phyloP scores from a whole-genome alignment of 2,329 filamentous ascomycete genomes.

The Coniochaeta sp. region DNA sequence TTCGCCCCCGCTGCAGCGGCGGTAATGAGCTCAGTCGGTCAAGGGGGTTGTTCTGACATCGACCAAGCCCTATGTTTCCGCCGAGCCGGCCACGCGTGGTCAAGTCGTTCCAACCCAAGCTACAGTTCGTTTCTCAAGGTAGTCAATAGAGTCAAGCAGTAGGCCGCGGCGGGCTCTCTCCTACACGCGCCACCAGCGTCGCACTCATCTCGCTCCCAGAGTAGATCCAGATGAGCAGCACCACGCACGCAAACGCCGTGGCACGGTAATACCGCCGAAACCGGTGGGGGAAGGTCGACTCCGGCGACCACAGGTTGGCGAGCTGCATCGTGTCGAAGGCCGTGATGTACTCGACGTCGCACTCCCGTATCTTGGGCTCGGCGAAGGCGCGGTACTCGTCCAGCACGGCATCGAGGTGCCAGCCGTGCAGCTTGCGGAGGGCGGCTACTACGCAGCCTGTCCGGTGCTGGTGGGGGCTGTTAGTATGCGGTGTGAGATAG shows the following conservation, averaged over 20 bases:
- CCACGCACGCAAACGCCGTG: constrained; percentile 33
- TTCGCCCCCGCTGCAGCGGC: no score
- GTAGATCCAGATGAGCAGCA: constrained; percentile 35
- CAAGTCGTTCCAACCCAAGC: no score
- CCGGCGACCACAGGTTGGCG: constrained; percentile 19
- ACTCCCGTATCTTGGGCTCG: constrained; percentile 51
- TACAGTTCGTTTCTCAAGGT: constrained; percentile 9
- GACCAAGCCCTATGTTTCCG: no score
- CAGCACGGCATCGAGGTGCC: constrained; percentile 55
- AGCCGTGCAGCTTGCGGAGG: constrained; percentile 66
- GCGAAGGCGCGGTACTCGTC: constrained; percentile 68
- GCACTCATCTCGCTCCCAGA: constrained; percentile 24
- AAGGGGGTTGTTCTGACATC: no score
- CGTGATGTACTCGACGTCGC: constrained; percentile 52
- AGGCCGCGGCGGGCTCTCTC: constrained; percentile 14
- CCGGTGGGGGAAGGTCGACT: constrained; percentile 9
- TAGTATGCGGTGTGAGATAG: constrained; percentile 28
- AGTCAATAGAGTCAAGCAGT: background rate
- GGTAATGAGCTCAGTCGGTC: no score
- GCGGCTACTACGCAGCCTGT: constrained; percentile 85
- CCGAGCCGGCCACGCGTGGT: no score
- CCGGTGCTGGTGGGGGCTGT: constrained; percentile 54
- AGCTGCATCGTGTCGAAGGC: constrained; percentile 37
- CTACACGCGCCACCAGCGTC: constrained; percentile 7
- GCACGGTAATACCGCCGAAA: constrained; percentile 32